Evolutionary conservation across 1,284 basidiomycete species (phyloP).

Genomic region (Marasmius fiardii): DNA sequence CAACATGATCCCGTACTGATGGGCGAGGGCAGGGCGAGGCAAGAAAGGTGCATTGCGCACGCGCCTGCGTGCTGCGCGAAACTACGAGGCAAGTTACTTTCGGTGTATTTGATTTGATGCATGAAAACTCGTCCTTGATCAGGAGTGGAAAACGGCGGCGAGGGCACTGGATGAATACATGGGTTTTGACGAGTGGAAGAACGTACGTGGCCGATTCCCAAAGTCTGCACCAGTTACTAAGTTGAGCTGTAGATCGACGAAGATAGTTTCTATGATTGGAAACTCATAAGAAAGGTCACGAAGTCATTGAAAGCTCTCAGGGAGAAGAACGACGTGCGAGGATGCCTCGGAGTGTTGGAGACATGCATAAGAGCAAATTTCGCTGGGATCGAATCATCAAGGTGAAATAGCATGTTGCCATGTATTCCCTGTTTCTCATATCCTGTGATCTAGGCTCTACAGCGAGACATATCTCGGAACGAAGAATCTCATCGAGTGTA

Average conservation of each 20-base stretch:
- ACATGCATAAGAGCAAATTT: conserved; percentile 94
- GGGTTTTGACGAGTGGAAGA: conserved; percentile 88
- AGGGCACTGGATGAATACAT: conserved; percentile 78
- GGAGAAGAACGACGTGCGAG: conserved; percentile 76
- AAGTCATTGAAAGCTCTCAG: conserved; percentile 61
- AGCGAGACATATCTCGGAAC: conserved; percentile 92
- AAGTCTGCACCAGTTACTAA: not conserved
- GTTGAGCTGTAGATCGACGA: conserved; percentile 49
- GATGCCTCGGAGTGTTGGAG: conserved; percentile 87
- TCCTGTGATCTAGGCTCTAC: conserved; percentile 60
- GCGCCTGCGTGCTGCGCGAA: conserved; percentile 69
- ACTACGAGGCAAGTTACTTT: conserved; percentile 51
- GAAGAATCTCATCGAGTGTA: conserved; percentile 83
- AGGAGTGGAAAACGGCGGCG: conserved; percentile 88
- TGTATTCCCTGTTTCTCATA: not conserved
- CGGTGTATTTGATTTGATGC: not conserved
- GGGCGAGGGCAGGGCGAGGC: conserved; percentile 64
- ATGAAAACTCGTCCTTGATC: not conserved
- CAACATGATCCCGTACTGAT: not conserved
- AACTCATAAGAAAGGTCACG: conserved; percentile 74
- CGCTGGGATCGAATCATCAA: conserved; percentile 88
- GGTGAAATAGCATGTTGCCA: conserved; percentile 33
- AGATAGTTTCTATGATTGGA: conserved; percentile 88
- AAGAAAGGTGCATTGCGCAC: conserved; percentile 77
- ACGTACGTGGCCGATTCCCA: conserved; percentile 12